Evolutionary conservation across 805 yeast genomes (phyloP).

Genomic region (Yarrowia keelungensis): DNA sequence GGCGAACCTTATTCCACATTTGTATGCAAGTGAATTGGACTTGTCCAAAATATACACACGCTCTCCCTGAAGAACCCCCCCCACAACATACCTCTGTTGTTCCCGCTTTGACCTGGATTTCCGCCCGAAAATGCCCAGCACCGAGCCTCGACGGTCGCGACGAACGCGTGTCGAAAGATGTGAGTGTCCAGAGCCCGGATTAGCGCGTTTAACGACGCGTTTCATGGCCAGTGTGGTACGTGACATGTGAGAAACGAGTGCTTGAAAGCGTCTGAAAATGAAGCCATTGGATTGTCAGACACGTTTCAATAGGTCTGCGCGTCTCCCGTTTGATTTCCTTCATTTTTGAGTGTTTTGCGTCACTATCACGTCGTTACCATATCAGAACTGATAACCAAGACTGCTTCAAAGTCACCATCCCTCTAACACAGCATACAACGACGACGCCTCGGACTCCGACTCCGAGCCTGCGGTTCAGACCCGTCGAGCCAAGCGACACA

Average conservation of each 20-base stretch:
- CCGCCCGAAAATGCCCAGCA: constrained; percentile 38
- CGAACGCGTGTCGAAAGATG: constrained; percentile 45
- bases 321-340: no score
- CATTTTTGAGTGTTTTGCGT: no score
- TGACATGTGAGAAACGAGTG: no score
- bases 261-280: no score
- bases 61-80: constrained; percentile 3
- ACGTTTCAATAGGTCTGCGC: no score
- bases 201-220: not conserved
- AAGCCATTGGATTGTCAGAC: no score
- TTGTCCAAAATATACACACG: constrained; percentile 22
- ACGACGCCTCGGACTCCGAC: constrained; percentile 24
- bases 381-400: no score
- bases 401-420: no score
- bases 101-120: not conserved
- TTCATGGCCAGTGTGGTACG: no score
- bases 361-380: no score
- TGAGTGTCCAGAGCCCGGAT: not conserved
- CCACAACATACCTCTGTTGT: not conserved
- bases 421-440: constrained; percentile 29
- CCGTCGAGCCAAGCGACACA: constrained; percentile 28
- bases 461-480: not conserved
- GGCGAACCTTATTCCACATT: not conserved
- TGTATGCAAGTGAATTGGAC: constrained; percentile 12
- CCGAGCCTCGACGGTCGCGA: constrained; percentile 46